Percentiles rank a stretch among this genome's conserved stretches.
phyloP scores from a whole-genome alignment of 768 basidiomycete genomes.

The Xerocomellus intermedius region DNA sequence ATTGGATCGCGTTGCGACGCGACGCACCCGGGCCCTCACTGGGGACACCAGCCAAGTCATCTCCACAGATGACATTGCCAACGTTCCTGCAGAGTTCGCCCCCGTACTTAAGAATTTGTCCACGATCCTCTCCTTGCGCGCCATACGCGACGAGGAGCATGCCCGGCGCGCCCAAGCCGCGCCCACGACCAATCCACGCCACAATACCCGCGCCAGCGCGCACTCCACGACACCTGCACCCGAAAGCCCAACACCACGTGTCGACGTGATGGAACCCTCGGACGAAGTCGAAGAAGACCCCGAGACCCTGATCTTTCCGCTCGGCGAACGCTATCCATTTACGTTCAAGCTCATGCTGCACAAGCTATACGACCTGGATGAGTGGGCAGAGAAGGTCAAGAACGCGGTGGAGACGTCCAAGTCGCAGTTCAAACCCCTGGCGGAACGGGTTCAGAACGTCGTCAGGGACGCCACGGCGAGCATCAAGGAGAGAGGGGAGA shows the following conservation, averaged over 20 bases:
- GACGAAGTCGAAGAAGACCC: slow-evolving; percentile 21
- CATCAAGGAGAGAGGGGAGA: slow-evolving; percentile 14
- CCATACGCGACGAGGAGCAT: slow-evolving; percentile 27
- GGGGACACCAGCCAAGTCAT: slow-evolving; percentile 19
- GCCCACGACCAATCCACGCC: slow-evolving; percentile 8
- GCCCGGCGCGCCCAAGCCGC: slow-evolving; percentile 1
- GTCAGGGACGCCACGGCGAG: slow-evolving; percentile 8
- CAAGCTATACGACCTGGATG: slow-evolving; percentile 58
- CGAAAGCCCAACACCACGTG: neutral
- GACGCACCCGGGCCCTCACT: slow-evolving; percentile 33
- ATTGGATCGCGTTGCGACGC: slow-evolving; percentile 53
- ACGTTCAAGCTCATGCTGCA: slow-evolving; percentile 69
- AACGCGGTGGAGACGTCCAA: slow-evolving; percentile 52
- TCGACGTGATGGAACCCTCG: slow-evolving; percentile 10
- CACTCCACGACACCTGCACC: slow-evolving; percentile 1
- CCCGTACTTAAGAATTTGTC: slow-evolving; percentile 40
- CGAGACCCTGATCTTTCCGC: slow-evolving; percentile 42
- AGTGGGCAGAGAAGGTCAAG: slow-evolving; percentile 57
- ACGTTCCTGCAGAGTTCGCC: slow-evolving; percentile 29
- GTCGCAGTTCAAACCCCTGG: slow-evolving; percentile 55
- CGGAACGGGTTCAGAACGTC: slow-evolving; percentile 32
- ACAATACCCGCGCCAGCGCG: slow-evolving; percentile 25
- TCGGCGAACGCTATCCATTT: slow-evolving; percentile 46
- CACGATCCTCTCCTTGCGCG: slow-evolving; percentile 33
- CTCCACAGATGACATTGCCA: slow-evolving; percentile 31